Conservation (phyloP, 2,329 filamentous ascomycete genomes). For the Diaporthe caulivora region DNA sequence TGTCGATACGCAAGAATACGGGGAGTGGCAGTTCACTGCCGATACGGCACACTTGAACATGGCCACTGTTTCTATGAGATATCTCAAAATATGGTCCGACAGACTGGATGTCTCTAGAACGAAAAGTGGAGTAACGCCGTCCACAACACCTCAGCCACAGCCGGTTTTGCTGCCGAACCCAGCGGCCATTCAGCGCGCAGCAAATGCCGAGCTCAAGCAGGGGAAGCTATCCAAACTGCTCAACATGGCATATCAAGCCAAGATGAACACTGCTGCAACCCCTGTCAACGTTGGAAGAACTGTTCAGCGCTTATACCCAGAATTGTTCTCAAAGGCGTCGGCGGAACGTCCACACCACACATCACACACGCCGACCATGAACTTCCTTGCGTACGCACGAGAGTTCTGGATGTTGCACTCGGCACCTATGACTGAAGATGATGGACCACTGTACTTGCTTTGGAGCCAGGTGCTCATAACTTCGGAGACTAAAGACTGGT, state of each 20-base stretch:
- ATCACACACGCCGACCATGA: not conserved
- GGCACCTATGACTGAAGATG: not conserved
- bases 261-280: not conserved
- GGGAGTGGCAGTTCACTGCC: conserved; percentile 1
- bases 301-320: not conserved
- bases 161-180: not conserved
- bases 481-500: not conserved
- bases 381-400: not conserved
- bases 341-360: not conserved
- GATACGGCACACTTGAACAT: not conserved
- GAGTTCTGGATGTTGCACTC: not conserved
- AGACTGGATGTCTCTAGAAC: not conserved
- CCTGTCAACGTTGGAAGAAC: not conserved
- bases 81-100: not conserved
- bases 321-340: not conserved
- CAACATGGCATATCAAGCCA: not conserved
- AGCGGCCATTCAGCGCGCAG: not conserved
- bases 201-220: not conserved
- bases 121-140: not conserved
- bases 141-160: not conserved
- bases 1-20: not conserved
- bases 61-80: not conserved
- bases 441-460: not conserved
- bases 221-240: not conserved
- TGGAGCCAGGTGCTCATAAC: not conserved